A percentile compares a stretch with the other conserved stretches of the same genome.
These are phyloP conservation scores for Penicillium olsonii DNA, from an alignment of 2,329 filamentous ascomycete species.

Conservation along the genomic window DNA sequence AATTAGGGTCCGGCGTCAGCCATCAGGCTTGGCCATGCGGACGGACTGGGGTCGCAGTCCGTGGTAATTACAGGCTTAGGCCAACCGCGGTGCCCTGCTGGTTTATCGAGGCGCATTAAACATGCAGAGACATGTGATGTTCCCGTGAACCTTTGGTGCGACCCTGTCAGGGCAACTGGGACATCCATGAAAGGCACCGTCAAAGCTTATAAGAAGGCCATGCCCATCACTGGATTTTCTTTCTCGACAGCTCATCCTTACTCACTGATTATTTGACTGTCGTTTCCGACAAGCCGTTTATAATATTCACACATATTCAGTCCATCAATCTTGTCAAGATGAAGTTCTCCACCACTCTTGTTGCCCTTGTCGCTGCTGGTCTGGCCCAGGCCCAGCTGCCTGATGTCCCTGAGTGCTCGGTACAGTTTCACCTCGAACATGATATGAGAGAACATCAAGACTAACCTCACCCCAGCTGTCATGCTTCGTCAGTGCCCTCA, in stretches of 20 bases:
- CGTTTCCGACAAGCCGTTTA: constrained; percentile 18
- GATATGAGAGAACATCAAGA: not conserved
- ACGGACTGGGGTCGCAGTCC: constrained; percentile 7
- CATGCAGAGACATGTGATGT: constrained; percentile 18
- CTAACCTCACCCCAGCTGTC: constrained; percentile 36
- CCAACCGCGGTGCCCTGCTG: constrained; percentile 19
- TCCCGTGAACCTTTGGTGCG: constrained; percentile 6
- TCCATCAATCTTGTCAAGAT: constrained; percentile 27
- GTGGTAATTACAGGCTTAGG: constrained; percentile 12
- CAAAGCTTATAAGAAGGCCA: constrained; percentile 26
- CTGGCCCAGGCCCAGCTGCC: constrained; percentile 50
- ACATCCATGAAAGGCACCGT: not conserved
- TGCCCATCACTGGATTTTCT: constrained; percentile 6
- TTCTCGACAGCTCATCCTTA: constrained; percentile 13
- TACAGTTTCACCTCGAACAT: constrained; percentile 28
- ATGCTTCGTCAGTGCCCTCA: constrained; percentile 49
- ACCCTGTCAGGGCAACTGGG: constrained; percentile 10
- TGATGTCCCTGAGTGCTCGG: constrained; percentile 50
- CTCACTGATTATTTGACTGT: constrained; percentile 23
- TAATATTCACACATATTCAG: not conserved
- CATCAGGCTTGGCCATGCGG: constrained; percentile 16
- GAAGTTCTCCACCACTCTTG: constrained; percentile 33
- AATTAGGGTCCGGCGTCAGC: constrained; percentile 9
- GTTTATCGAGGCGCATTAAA: constrained; percentile 9
- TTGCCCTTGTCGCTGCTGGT: constrained; percentile 46